Evolutionary conservation across 345 rosid species (phyloP), one percentile per base, ranked within the genome.

Genomic region (Ailanthus altissimus): DNA sequence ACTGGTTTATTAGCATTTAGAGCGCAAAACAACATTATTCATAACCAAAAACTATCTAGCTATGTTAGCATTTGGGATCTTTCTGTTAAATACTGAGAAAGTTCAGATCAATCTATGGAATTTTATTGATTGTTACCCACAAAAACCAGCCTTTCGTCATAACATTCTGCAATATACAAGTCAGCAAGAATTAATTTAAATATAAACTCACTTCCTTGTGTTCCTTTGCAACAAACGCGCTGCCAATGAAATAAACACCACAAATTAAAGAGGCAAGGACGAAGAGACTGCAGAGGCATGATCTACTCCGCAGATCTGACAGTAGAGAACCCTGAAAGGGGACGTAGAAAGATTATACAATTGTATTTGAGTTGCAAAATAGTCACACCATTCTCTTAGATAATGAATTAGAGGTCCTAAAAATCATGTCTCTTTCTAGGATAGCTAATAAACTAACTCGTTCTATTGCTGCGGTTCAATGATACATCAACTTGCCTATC

Each of bases 241-340:
- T 67, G 53, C 90, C 80, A 58, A 90, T 72, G 83, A 91, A 88
- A 86, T 87, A 94, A 74, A 86, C 91, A 56, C 88, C 85, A 60
- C 84, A 89, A 15, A 91, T 69, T 68, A 94, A 80, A 67, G 89
- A 75, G 72, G 85, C 81, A 1, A 83, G 77, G 32, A 88, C 16
- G 23, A 91, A 83, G 56, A 89, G 63, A 71, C 84, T 88, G 77
- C 84, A 88, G 63, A 94, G 78, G 79, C 90, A 88, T 43, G 94
- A 83, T 72, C 89, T 86, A 75, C 81, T 80, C 86, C 83, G 88
- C 2, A 87, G 74, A 75, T 85, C 86, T 25, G 85, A 85, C 46
- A 79, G 83, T 23, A 62, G 65, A 73, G 80, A 78, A 77, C 40
- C 84, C 93, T 90, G 86, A 77, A 53, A 77, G 75, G 40, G 12